Evolutionary conservation across 2,329 filamentous ascomycete species (phyloP).

Genomic region (Fusarium gaditjirri): DNA sequence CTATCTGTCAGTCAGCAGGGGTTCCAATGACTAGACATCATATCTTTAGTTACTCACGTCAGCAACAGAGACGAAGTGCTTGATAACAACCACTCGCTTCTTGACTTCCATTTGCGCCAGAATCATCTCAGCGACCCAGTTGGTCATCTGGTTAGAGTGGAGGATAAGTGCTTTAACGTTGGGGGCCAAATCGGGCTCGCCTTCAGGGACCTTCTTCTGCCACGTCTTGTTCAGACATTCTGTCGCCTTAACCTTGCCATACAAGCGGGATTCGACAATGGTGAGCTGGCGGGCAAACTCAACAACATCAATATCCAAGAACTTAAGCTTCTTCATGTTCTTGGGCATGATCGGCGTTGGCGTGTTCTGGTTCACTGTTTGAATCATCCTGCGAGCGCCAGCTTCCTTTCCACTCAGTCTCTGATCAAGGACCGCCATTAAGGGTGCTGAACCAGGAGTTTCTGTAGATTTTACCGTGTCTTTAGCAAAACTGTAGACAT

Average conservation of each 20-base stretch:
- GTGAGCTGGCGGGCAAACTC: slow-evolving; percentile 98
- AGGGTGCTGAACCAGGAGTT: slow-evolving; percentile 84
- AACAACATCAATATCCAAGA: slow-evolving; percentile 93
- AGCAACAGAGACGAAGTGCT: slow-evolving; percentile 95
- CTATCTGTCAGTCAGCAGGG: slow-evolving; percentile 56
- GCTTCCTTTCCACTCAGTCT: slow-evolving; percentile 88
- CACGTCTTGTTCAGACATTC: slow-evolving; percentile 99
- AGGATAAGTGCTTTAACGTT: slow-evolving; percentile 97
- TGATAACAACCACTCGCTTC: slow-evolving; percentile 96
- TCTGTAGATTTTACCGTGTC: slow-evolving; percentile 94
- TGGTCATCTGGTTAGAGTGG: slow-evolving; percentile 98
- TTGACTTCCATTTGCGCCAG: slow-evolving; percentile 93
- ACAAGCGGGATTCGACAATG: slow-evolving; percentile 93
- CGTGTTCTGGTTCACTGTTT: slow-evolving; percentile 84
- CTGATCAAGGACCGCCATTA: slow-evolving; percentile 90
- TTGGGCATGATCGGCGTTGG: slow-evolving; percentile 93
- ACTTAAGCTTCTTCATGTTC: slow-evolving; percentile 99
- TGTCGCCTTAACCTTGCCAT: slow-evolving; percentile 94
- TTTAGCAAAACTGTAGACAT: slow-evolving; percentile 90
- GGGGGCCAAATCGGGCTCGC: slow-evolving; percentile 84
- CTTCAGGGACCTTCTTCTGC: slow-evolving; percentile 91
- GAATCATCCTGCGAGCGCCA: slow-evolving; percentile 84
- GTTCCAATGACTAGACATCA: neutral
- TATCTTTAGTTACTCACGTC: slow-evolving; percentile 73
- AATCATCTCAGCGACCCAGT: slow-evolving; percentile 99